Percentiles rank a stretch among this genome's conserved stretches.
These are phyloP conservation scores for Populus alba DNA, from an alignment of 345 rosid genomes.

Conservation along the genomic window DNA sequence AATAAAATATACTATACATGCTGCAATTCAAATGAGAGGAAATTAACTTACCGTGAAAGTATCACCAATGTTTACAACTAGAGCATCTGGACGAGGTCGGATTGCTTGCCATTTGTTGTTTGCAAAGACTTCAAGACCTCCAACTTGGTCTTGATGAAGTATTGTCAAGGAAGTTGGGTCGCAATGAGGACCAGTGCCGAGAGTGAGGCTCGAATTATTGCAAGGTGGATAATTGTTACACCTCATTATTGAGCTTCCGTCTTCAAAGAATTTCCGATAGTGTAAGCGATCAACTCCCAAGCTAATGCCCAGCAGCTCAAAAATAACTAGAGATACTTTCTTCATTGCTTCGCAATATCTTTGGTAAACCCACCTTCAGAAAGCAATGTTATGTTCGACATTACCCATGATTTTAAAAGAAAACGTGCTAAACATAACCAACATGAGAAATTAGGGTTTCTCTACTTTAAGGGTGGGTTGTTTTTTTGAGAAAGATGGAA, in stretches of 20 bases:
- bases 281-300: conserved; percentile 42
- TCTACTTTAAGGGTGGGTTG: too few relatives aligned
- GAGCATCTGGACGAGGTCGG: conserved; percentile 53
- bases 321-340: conserved; percentile 30
- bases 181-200: conserved; percentile 89
- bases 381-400: background rate
- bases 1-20: background rate
- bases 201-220: conserved; percentile 45
- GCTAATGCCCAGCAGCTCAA: conserved; percentile 53
- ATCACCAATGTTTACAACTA: conserved; percentile 76
- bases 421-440: background rate
- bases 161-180: conserved; percentile 81
- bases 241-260: conserved; percentile 58
- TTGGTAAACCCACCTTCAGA: conserved; percentile 45
- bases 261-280: conserved; percentile 45
- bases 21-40: too few relatives aligned
- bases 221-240: conserved; percentile 69
- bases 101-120: conserved; percentile 58
- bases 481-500: too few relatives aligned
- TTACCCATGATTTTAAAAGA: background rate
- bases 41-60: conserved; percentile 56
- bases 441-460: too few relatives aligned
- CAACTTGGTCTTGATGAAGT: conserved; percentile 82
- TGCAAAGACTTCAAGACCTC: conserved; percentile 68
- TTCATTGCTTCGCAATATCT: conserved; percentile 50